Conservation (phyloP, 192 early-diverging fungal genomes). For the Entomortierella beljakovae region DNA sequence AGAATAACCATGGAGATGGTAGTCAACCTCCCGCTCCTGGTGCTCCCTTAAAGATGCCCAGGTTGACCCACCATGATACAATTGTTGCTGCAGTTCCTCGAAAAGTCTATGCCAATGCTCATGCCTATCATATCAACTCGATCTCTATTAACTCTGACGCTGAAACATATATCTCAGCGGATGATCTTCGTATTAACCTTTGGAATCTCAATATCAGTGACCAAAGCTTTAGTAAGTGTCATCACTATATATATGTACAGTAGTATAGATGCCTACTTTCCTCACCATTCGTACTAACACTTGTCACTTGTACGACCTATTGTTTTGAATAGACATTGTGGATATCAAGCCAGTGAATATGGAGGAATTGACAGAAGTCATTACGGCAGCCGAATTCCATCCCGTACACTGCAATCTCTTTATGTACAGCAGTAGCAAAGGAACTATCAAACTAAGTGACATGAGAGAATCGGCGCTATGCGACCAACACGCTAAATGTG, state of each 20-base stretch:
- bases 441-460: slow-evolving; percentile 97
- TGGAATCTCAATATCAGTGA: slow-evolving; percentile 98
- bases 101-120: slow-evolving; percentile 94
- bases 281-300: neutral
- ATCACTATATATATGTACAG: neutral
- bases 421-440: slow-evolving; percentile 98
- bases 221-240: slow-evolving; percentile 92
- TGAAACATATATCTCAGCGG: slow-evolving; percentile 97
- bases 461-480: slow-evolving; percentile 96
- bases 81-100: slow-evolving; percentile 96
- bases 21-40: slow-evolving; percentile 45
- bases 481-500: slow-evolving; percentile 93
- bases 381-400: slow-evolving; percentile 98
- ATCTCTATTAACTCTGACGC: slow-evolving; percentile 99
- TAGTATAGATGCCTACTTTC: too few relatives aligned
- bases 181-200: slow-evolving; percentile 98
- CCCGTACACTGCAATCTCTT: slow-evolving; percentile 96
- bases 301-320: neutral
- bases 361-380: slow-evolving; percentile 99
- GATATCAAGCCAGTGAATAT: slow-evolving; percentile 99
- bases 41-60: slow-evolving; percentile 77
- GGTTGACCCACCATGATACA: slow-evolving; percentile 93
- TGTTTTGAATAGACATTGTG: slow-evolving; percentile 83
- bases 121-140: slow-evolving; percentile 99
- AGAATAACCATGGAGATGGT: slow-evolving; percentile 88